Evolutionary conservation across 768 basidiomycete species (phyloP).

Genomic region (Cystofilobasidium ferigula): DNA sequence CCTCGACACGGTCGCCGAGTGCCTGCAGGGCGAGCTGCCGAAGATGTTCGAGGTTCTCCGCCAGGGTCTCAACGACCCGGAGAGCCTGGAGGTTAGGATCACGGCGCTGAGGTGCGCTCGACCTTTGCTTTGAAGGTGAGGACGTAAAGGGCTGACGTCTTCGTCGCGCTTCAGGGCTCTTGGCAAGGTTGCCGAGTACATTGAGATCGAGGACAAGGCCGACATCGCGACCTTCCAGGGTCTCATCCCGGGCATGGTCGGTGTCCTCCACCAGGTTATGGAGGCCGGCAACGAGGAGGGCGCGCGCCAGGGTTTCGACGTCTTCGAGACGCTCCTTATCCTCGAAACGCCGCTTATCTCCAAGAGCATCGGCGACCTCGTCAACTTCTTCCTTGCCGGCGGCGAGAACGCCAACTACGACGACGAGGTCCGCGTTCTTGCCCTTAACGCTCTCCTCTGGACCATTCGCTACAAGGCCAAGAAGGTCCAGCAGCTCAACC

Average conservation of each 20-base stretch:
- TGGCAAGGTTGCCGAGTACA: slow-evolving; percentile 84
- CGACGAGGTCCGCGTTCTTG: slow-evolving; percentile 70
- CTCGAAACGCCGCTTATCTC: slow-evolving; percentile 89
- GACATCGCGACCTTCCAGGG: slow-evolving; percentile 81
- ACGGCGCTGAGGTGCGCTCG: slow-evolving; percentile 63
- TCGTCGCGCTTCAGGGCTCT: slow-evolving; percentile 43
- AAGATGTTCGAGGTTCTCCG: slow-evolving; percentile 73
- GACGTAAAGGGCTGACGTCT: background rate
- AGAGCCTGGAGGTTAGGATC: slow-evolving; percentile 79
- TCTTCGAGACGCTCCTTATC: slow-evolving; percentile 88
- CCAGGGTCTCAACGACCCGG: slow-evolving; percentile 61
- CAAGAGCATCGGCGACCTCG: slow-evolving; percentile 74
- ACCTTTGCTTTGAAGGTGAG: background rate
- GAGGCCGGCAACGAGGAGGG: slow-evolving; percentile 65
- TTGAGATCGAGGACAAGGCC: slow-evolving; percentile 72
- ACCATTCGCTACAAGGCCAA: slow-evolving; percentile 98
- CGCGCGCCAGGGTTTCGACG: slow-evolving; percentile 84
- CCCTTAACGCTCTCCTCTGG: slow-evolving; percentile 90
- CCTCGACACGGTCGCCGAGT: slow-evolving; percentile 79
- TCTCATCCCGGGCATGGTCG: slow-evolving; percentile 75
- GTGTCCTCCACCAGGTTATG: slow-evolving; percentile 73
- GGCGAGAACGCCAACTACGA: slow-evolving; percentile 69
- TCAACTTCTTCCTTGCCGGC: slow-evolving; percentile 72
- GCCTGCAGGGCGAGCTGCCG: slow-evolving; percentile 57
- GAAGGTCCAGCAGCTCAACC: slow-evolving; percentile 73